A percentile compares a stretch with the other conserved stretches of the same genome.
These are phyloP conservation scores for Amphirosellinia nigrospora DNA, from an alignment of 495 filamentous ascomycete genomes.

Conservation along the genomic window DNA sequence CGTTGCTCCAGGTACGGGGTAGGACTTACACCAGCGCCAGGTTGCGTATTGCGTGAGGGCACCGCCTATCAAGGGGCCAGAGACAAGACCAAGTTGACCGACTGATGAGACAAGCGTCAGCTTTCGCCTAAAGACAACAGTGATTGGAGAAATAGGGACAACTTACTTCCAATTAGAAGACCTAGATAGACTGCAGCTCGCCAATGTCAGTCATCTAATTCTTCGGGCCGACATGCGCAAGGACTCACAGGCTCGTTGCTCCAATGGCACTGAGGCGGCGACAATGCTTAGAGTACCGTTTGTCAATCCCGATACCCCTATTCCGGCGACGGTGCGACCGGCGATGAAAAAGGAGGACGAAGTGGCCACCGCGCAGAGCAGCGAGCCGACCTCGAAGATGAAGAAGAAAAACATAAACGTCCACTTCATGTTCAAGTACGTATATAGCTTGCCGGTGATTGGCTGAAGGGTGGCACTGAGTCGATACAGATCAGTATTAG, in stretches of 20 bases:
- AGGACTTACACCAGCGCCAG: conserved; percentile 48
- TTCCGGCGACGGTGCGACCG: conserved; percentile 57
- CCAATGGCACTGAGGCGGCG: conserved; percentile 42
- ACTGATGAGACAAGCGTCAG: conserved; percentile 13
- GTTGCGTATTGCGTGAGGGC: conserved; percentile 62
- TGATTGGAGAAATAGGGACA: too few species aligned
- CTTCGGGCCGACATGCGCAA: too few species aligned
- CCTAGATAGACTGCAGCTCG: too few species aligned
- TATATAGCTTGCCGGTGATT: conserved; percentile 54
- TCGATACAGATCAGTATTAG: too few species aligned
- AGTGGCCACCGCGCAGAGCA: conserved; percentile 54
- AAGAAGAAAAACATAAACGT: conserved; percentile 45
- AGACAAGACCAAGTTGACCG: conserved; percentile 33
- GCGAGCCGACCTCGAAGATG: conserved; percentile 55
- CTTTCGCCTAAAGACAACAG: too few species aligned
- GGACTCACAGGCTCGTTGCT: conserved; percentile 43
- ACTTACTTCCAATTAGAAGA: too few species aligned
- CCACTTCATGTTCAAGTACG: conserved; percentile 50
- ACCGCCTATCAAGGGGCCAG: conserved; percentile 62
- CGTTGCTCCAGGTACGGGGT: too few species aligned
- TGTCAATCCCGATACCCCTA: conserved; percentile 48
- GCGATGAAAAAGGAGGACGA: conserved; percentile 54
- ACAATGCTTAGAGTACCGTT: conserved; percentile 59
- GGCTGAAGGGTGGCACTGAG: too few species aligned
- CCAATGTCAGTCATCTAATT: too few species aligned